Evolutionary conservation across 1,284 basidiomycete genomes (phyloP).

Genomic region (Quambalaria eucalypti): DNA sequence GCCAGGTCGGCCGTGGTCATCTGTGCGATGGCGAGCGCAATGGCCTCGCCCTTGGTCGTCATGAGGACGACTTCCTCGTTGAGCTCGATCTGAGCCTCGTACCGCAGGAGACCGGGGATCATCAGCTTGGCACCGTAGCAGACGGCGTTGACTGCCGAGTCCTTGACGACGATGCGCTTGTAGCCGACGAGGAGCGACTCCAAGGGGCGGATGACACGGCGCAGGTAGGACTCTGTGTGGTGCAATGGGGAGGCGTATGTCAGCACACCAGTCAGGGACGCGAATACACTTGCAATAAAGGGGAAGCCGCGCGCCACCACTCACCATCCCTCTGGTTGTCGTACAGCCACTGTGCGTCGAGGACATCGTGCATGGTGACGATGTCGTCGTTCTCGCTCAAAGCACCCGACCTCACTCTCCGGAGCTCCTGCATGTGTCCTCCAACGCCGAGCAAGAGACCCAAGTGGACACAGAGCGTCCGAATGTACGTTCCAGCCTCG

Average conservation of each 20-base stretch:
- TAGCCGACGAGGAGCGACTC: constrained; percentile 90
- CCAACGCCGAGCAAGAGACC: constrained; percentile 91
- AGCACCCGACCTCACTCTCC: constrained; percentile 87
- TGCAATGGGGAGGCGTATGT: background rate
- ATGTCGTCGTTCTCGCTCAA: constrained; percentile 96
- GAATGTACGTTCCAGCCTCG: constrained; percentile 97
- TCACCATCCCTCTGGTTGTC: constrained; percentile 95
- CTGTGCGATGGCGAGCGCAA: constrained; percentile 67
- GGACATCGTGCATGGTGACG: constrained; percentile 98
- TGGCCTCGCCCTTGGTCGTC: constrained; percentile 99
- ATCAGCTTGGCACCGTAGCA: constrained; percentile 99
- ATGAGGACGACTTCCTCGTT: constrained; percentile 97
- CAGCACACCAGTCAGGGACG: background rate
- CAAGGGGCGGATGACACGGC: constrained; percentile 85
- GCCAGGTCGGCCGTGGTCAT: constrained; percentile 98
- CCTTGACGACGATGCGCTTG: constrained; percentile 98
- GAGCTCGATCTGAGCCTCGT: constrained; percentile 88
- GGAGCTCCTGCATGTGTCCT: constrained; percentile 98
- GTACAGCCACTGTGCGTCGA: constrained; percentile 98
- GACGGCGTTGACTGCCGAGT: constrained; percentile 96
- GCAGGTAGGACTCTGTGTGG: constrained; percentile 77
- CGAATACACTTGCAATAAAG: background rate
- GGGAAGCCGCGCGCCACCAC: background rate
- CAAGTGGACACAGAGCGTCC: constrained; percentile 94
- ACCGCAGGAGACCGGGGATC: constrained; percentile 95